Base-by-base conservation (phyloP, 345 rosid species). In the Isatis tinctoria region DNA sequence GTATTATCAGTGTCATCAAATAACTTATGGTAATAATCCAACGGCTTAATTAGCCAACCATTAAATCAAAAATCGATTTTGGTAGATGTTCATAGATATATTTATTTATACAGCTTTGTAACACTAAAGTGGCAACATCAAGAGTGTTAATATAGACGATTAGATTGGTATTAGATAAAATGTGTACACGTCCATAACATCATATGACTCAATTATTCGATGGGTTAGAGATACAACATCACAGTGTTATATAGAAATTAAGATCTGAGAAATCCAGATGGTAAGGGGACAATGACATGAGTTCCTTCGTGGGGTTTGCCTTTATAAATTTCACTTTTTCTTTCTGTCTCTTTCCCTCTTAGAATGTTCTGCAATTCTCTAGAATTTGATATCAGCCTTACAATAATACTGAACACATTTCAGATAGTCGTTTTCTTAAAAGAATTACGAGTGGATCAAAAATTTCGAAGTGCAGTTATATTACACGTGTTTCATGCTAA, bases 271-370 rank as follows among this genome's bases (percentile, higher is more conserved):
- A 47, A 27, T 60, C 30, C 39, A 61, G 11, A 36, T 7, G 62
- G 5, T 17, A 12, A 74, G 74, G 78, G 56, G 73, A 60, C 78
- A 67, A 59, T 67, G 69, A 22, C 69, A 75, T 75, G 69, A 60
- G 69, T 67, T 75, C n/a, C 35, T 67, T 49, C 47, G 47, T 60
- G 74, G 62, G 61, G 20, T 14, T 49, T 74, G 56, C n/a, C 43
- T 24, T 57, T 16, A 9, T 20, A 6, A 0, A 8, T 30, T 67
- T 51, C 69, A 51, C 63, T 41, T 47, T 67, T 75, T 68, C 69
- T 60, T 30, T n/a, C 1, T 41, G 74, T 68, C 79, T 49, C 56
- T 75, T 75, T 75, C 56, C 47, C 11, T 30, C 48, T 60, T 67
- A 67, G 74, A 60, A 0, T 41, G 51, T 67, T 75, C 56, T 67